These are phyloP conservation scores for Colletotrichum nymphaeae DNA, from an alignment of 2,329 filamentous ascomycete species.

Conservation along the genomic window DNA sequence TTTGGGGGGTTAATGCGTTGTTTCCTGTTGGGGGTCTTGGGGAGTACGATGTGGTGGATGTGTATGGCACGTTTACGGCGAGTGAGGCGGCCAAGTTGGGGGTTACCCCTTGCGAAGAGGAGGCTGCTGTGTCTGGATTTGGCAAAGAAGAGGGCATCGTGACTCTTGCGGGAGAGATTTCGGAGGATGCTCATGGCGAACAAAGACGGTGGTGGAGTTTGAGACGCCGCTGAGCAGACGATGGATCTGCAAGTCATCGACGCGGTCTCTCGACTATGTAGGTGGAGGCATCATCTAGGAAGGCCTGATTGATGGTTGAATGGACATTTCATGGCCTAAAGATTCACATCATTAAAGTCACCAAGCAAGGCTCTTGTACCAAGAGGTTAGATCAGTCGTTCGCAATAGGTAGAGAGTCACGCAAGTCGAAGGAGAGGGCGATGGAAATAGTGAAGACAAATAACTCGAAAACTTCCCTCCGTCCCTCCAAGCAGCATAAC, in stretches of 20 bases:
- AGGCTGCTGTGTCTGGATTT: not conserved
- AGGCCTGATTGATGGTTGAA: too few species aligned
- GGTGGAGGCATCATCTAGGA: not conserved
- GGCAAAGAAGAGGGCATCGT: not conserved
- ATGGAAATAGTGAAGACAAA: too few species aligned
- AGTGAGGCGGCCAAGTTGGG: slow-evolving; percentile 54
- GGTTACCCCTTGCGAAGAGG: slow-evolving; percentile 41
- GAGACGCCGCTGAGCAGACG: not conserved
- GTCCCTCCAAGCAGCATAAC: too few species aligned
- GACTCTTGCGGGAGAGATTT: not conserved
- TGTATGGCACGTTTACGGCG: slow-evolving; percentile 57
- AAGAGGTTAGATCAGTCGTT: too few species aligned
- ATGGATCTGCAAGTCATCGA: not conserved
- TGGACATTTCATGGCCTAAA: too few species aligned
- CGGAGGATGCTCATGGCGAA: not conserved
- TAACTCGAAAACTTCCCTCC: too few species aligned
- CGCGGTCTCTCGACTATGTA: not conserved
- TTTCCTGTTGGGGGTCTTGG: slow-evolving; percentile 53
- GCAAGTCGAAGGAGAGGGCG: too few species aligned
- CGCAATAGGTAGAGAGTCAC: too few species aligned
- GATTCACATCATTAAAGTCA: too few species aligned
- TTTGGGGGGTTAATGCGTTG: slow-evolving; percentile 44
- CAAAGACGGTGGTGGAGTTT: not conserved
- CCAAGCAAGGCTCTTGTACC: too few species aligned
- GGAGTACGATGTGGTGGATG: slow-evolving; percentile 55